A percentile compares a stretch with the other conserved stretches of the same genome.
Evolutionary conservation across 1,284 basidiomycete genomes (phyloP).

Genomic region (Hymenochaete sp.): DNA sequence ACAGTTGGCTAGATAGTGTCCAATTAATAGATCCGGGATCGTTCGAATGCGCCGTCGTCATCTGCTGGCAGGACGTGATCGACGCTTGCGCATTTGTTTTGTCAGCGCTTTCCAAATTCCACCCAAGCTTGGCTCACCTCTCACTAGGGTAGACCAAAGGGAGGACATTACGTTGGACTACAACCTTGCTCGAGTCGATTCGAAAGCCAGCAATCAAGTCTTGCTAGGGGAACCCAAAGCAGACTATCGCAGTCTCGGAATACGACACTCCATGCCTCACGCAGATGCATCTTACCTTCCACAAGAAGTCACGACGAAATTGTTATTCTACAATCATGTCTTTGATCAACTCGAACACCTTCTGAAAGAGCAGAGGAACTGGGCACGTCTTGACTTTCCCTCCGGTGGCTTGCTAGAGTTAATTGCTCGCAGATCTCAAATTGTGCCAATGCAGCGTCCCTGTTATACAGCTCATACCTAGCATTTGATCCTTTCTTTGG

Average conservation of each 20-base stretch:
- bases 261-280: slow-evolving; percentile 88
- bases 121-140: too few species aligned
- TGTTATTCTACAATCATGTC: slow-evolving; percentile 73
- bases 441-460: slow-evolving; percentile 71
- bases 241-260: not conserved
- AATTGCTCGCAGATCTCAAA: slow-evolving; percentile 59
- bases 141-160: too few species aligned
- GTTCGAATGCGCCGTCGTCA: too few species aligned
- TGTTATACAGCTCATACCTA: slow-evolving; percentile 70
- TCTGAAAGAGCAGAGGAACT: slow-evolving; percentile 61
- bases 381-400: slow-evolving; percentile 43
- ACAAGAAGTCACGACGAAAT: slow-evolving; percentile 52
- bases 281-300: slow-evolving; percentile 75
- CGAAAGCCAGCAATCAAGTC: not conserved
- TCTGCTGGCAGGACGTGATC: too few species aligned
- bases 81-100: too few species aligned
- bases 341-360: slow-evolving; percentile 52
- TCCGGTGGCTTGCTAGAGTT: slow-evolving; percentile 6
- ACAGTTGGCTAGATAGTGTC: too few species aligned
- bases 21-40: too few species aligned
- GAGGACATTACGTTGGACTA: not conserved
- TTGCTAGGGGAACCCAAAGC: too few species aligned
- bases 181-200: too few species aligned
- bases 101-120: not conserved
- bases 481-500: slow-evolving; percentile 65